Base-by-base conservation (phyloP, 148 eudicot species). In the Spergularia marina region DNA sequence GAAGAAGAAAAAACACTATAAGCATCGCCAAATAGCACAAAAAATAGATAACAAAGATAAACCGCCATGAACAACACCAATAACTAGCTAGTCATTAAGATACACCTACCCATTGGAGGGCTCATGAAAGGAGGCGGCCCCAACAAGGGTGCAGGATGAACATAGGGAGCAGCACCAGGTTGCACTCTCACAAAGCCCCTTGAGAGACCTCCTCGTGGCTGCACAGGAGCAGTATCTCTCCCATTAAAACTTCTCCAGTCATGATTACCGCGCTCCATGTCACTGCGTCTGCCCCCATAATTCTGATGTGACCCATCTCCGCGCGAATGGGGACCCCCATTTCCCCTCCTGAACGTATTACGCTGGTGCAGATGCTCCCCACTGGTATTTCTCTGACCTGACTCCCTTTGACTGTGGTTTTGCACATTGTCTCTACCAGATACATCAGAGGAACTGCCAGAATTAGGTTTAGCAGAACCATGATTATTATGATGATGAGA, bases 231-330 rank as follows among this genome's bases (percentile, higher is more conserved):
- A 74, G 84, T 77, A 77, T 89, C 98, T 82, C 95, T 83, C 30
- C 89, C 86, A 56, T 80, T 83, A 83, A 83, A 88, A 82, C 82
- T 84, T 79, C 88, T 73, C 96, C 94, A 91, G 36, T 91, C 94
- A 72, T 82, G 87, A 78, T 88, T 93, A 54, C 85, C 88, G 12
- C 91, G 85, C 23, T 91, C 91, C 73, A 84, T 92, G 79, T 87
- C 91, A 0, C 75, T 79, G 36, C 91, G 85, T 73, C 90, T 87
- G 41, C 86, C 85, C 54, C 88, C 87, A 74, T 81, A 80, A 79
- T 76, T 77, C 53, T 86, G 86, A 83, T 90, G 87, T 61, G 89
- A 83, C n/a, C 89, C 89, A 74, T 91, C 96, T 49, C 93, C 91
- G 11, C 98, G 93, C 13, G 90, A 80, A 71, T 86, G 90, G 44